These are phyloP conservation scores for Phytophthora pinifolia DNA, from an alignment of 352 stramenopile species.

Conservation along the genomic window DNA sequence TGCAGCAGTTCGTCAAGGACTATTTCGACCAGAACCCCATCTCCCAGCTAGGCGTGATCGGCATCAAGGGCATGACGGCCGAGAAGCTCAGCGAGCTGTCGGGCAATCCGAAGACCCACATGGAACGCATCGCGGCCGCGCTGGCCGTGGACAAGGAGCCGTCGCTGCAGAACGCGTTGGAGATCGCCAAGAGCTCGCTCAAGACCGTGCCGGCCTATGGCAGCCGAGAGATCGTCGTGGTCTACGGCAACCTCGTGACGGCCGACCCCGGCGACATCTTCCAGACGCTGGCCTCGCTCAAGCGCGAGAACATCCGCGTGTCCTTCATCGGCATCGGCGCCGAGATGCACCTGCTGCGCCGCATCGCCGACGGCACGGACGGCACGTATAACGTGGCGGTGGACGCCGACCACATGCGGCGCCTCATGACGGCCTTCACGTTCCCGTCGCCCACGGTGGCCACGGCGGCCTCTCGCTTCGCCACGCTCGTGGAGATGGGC, in stretches of 20 bases:
- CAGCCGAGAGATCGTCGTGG: slow-evolving; percentile 91
- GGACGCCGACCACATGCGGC: slow-evolving; percentile 91
- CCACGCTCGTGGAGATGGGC: slow-evolving; percentile 84
- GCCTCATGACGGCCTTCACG: slow-evolving; percentile 93
- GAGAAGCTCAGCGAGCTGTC: slow-evolving; percentile 92
- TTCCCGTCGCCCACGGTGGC: slow-evolving; percentile 91
- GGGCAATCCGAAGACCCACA: slow-evolving; percentile 86
- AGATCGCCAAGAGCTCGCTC: slow-evolving; percentile 89
- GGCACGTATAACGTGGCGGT: slow-evolving; percentile 94
- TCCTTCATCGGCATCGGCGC: slow-evolving; percentile 94
- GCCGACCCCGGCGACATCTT: slow-evolving; percentile 97
- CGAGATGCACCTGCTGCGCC: slow-evolving; percentile 91
- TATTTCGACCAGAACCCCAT: slow-evolving; percentile 96
- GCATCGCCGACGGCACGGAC: slow-evolving; percentile 90
- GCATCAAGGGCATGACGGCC: slow-evolving; percentile 88
- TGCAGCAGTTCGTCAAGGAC: slow-evolving; percentile 88
- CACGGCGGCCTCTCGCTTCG: slow-evolving; percentile 64
- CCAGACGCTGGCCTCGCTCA: slow-evolving; percentile 89
- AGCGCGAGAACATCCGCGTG: slow-evolving; percentile 90
- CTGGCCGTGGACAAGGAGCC: slow-evolving; percentile 82
- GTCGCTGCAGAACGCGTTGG: slow-evolving; percentile 91
- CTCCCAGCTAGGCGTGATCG: slow-evolving; percentile 89
- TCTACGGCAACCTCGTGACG: slow-evolving; percentile 95
- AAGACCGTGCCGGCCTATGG: slow-evolving; percentile 89
- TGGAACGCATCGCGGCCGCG: slow-evolving; percentile 69